These are phyloP conservation scores for Penicillium crustosum DNA, from an alignment of 2,329 filamentous ascomycete genomes.

Conservation along the genomic window DNA sequence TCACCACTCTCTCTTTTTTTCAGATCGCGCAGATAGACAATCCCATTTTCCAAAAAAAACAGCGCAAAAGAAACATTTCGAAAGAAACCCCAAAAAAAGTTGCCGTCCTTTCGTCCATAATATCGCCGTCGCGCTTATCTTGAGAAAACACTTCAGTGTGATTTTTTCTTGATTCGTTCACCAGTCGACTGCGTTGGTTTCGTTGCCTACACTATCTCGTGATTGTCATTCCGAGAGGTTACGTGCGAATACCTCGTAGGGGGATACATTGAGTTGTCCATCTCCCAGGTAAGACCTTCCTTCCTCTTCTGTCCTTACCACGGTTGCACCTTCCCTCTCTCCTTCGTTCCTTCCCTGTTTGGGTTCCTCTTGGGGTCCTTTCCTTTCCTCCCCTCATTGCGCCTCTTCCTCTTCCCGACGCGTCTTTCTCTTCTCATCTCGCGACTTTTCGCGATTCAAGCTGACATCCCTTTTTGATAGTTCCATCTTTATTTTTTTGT, in stretches of 20 bases:
- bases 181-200: constrained; percentile 11
- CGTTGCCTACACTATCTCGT: constrained; percentile 9
- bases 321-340: background rate
- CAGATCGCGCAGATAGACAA: constrained; percentile 31
- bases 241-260: constrained; percentile 47
- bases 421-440: background rate
- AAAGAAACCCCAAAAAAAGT: constrained; percentile 20
- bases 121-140: constrained; percentile 13
- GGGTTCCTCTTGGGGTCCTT: background rate
- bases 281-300: constrained; percentile 67
- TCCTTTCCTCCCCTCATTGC: background rate
- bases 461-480: background rate
- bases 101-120: constrained; percentile 14
- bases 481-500: background rate
- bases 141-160: constrained; percentile 42
- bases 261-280: constrained; percentile 98
- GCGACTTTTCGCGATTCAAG: background rate
- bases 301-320: background rate
- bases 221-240: constrained; percentile 12
- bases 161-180: constrained; percentile 30
- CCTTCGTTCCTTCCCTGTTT: no score
- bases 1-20: constrained; percentile 27
- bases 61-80: constrained; percentile 13
- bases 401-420: background rate
- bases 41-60: constrained; percentile 18